Percentiles rank a stretch among this genome's conserved stretches.
phyloP scores from a whole-genome alignment of 2,329 filamentous ascomycete species.

The Clathrospora elynae region DNA sequence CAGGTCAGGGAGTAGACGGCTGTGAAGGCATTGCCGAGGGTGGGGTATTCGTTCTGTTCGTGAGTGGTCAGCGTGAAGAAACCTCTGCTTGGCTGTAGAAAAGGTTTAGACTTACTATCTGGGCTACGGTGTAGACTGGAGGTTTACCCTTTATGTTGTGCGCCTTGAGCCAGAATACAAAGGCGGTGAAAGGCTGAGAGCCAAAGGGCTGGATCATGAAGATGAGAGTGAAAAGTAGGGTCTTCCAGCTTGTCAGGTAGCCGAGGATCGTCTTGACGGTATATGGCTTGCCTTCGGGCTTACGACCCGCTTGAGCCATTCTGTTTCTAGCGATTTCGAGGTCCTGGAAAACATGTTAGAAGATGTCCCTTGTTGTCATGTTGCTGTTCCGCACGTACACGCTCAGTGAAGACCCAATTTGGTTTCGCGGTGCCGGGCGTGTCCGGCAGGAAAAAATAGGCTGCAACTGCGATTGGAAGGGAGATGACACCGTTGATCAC shows the following conservation, averaged over 20 bases:
- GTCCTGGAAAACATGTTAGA: slow-evolving; percentile 13
- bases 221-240: slow-evolving; percentile 20
- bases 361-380: not conserved
- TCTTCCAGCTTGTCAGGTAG: slow-evolving; percentile 21
- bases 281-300: slow-evolving; percentile 19
- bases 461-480: slow-evolving; percentile 20
- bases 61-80: not conserved
- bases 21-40: slow-evolving; percentile 26
- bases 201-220: slow-evolving; percentile 25
- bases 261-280: slow-evolving; percentile 15
- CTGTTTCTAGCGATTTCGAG: slow-evolving; percentile 14
- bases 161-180: slow-evolving; percentile 24
- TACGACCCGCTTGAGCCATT: slow-evolving; percentile 15
- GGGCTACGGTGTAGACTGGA: slow-evolving; percentile 17
- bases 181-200: slow-evolving; percentile 22
- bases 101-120: slow-evolving; percentile 19
- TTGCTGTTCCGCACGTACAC: slow-evolving; percentile 11
- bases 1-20: slow-evolving; percentile 26
- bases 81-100: too few species aligned
- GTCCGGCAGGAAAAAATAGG: slow-evolving; percentile 26
- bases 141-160: slow-evolving; percentile 28
- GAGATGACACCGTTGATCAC: slow-evolving; percentile 29
- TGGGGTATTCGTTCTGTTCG: slow-evolving; percentile 24
- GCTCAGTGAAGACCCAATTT: slow-evolving; percentile 21
- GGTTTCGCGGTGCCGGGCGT: slow-evolving; percentile 26